Base-by-base conservation (phyloP, 139 green algal species). In the Pycnococcus provasolii region DNA sequence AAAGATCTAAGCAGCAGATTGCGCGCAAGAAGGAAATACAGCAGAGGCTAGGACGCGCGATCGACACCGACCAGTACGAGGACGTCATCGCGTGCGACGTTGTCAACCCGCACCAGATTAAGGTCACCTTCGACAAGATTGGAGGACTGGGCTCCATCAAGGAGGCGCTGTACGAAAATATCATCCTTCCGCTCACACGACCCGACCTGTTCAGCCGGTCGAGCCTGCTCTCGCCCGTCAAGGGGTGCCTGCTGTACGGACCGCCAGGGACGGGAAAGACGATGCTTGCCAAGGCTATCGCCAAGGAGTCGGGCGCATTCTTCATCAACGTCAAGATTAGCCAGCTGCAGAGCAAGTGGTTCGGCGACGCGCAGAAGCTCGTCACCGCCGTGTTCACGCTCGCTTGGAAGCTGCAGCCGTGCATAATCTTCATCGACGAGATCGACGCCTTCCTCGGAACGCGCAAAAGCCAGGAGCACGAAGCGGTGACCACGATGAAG, bases 341-440 rank as follows among this genome's bases (percentile, higher is more conserved):
- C 62, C 83, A 77, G 47, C 79, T 98, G 45, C 85, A 95, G 72
- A 87, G 68, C 81, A 98, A 98, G 81, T 98, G 91, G 89, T 90
- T 92, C 66, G 91, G 91, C 3, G 91, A 96, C 66, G 88, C 87
- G 2, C 84, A 95, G 73, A 95, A 95, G 76, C 77, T 91, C 51
- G 81, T 92, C 65, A 74, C 77, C 44, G 89, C 86, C 39, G 77
- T 94, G 7, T 96, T 94, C 77, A 87, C 78, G 37, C 70, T 96
- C 52, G 90, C 90, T 0, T 68, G 70, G 48, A 96, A 97, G 78
- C 77, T 98, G 55, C 77, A 96, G 77, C 89, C 89, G 1, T 83
- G 79, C 54, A 95, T 98, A 77, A 91, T 98, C 58, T 98, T 97
- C 78, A 91, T 98, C 6, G 90, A 83, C 59, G 90, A 97, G 77